Conservation (phyloP, 768 basidiomycete species). For the Holtermannia corniformis region DNA sequence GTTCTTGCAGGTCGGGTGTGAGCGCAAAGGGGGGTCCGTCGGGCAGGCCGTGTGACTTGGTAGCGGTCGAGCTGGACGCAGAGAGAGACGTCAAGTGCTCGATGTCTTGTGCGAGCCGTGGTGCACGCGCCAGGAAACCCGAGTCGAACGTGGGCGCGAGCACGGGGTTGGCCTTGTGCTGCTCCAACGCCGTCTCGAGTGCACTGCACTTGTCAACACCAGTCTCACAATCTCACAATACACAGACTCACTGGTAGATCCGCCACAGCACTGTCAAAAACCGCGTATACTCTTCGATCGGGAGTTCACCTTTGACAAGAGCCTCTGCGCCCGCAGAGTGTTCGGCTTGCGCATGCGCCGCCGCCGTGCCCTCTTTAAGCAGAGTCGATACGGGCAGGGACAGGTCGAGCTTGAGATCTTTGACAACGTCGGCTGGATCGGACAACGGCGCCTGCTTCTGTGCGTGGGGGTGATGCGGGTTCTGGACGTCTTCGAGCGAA, state of each 20-base stretch:
- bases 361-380: constrained; percentile 43
- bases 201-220: constrained; percentile 39
- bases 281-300: constrained; percentile 56
- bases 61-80: constrained; percentile 40
- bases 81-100: constrained; percentile 49
- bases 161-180: constrained; percentile 54
- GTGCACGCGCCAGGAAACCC: constrained; percentile 54
- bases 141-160: constrained; percentile 66
- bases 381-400: constrained; percentile 42
- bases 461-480: neutral
- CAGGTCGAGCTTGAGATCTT: constrained; percentile 23
- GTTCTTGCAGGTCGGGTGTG: constrained; percentile 46
- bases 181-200: constrained; percentile 29
- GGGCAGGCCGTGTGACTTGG: neutral
- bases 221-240: neutral
- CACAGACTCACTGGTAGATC: constrained; percentile 57
- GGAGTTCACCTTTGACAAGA: constrained; percentile 53
- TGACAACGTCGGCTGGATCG: neutral
- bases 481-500: neutral
- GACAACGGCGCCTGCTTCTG: neutral
- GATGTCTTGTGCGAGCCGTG: constrained; percentile 59
- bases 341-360: constrained; percentile 53
- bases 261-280: constrained; percentile 72
- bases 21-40: constrained; percentile 27
- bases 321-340: constrained; percentile 52